Evolutionary conservation across 129 eudicot genomes (phyloP).

Genomic region (Lactuca sativa): DNA sequence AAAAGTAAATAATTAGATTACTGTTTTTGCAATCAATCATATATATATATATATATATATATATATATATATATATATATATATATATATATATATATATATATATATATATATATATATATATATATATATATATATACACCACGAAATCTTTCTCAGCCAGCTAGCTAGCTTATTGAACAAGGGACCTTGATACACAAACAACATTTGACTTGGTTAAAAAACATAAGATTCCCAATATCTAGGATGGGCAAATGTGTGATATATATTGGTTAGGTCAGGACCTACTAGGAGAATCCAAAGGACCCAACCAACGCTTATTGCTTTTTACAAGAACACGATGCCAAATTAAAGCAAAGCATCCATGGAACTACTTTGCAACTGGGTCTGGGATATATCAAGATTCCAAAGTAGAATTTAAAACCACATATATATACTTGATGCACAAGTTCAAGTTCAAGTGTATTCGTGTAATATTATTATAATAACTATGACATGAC

Average conservation of each 20-base stretch:
- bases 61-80: too few relatives aligned
- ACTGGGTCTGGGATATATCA: neutral
- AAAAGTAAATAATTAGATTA: neutral
- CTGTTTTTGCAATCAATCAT: neutral
- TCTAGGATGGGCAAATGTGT: neutral
- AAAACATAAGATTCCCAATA: constrained; percentile 13
- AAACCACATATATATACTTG: constrained; percentile 5
- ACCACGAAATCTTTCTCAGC: neutral
- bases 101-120: too few relatives aligned
- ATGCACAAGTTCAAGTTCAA: constrained; percentile 14
- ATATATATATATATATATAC: neutral
- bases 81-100: too few relatives aligned
- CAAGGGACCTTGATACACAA: neutral
- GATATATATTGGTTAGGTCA: neutral
- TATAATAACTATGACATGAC: neutral
- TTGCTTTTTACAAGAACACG: constrained; percentile 23
- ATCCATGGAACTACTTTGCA: neutral
- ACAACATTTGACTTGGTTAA: neutral
- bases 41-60: too few relatives aligned
- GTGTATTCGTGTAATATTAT: neutral
- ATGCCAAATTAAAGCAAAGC: constrained; percentile 17
- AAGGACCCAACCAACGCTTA: neutral
- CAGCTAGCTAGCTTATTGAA: neutral
- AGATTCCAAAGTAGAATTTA: constrained; percentile 23
- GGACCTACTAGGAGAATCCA: neutral